phyloP scores from a whole-genome alignment of 352 stramenopile genomes.

The Pythium plurisporium region DNA sequence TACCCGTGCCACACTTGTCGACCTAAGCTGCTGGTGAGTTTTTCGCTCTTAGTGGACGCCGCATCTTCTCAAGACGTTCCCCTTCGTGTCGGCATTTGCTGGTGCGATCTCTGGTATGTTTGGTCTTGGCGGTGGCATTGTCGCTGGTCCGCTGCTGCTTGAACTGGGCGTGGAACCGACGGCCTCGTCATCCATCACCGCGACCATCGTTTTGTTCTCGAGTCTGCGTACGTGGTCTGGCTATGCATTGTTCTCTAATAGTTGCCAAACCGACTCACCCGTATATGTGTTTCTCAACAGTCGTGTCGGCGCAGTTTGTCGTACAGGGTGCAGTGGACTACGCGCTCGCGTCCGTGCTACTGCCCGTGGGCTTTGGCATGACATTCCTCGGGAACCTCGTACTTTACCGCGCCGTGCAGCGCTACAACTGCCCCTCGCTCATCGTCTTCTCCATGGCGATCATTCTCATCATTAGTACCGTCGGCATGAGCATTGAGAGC shows the following conservation, averaged over 20 bases:
- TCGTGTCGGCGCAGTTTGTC: slow-evolving; percentile 40
- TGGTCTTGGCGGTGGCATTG: slow-evolving; percentile 93
- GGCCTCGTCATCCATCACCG: slow-evolving; percentile 86
- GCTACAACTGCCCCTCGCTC: slow-evolving; percentile 57
- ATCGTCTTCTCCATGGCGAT: slow-evolving; percentile 68
- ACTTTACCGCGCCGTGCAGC: slow-evolving; percentile 39
- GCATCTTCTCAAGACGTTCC: slow-evolving; percentile 78
- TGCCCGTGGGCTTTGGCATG: slow-evolving; percentile 50
- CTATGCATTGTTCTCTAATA: too few relatives aligned
- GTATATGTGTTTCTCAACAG: not conserved
- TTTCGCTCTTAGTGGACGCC: slow-evolving; percentile 33
- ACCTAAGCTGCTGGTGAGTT: too few relatives aligned
- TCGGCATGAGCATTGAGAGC: slow-evolving; percentile 61
- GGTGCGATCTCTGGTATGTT: slow-evolving; percentile 93
- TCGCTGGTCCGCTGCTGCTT: slow-evolving; percentile 93
- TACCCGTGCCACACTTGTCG: not conserved
- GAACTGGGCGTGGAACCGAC: slow-evolving; percentile 88
- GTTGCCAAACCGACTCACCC: not conserved
- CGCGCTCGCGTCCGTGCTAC: slow-evolving; percentile 34
- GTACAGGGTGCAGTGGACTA: slow-evolving; percentile 46
- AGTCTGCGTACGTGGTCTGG: slow-evolving; percentile 41
- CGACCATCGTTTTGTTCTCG: slow-evolving; percentile 67
- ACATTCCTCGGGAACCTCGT: slow-evolving; percentile 51
- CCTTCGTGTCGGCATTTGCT: slow-evolving; percentile 81
- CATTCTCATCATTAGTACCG: slow-evolving; percentile 52